A percentile compares a stretch with the other conserved stretches of the same genome.
These are phyloP conservation scores for Ananas comosus DNA, from an alignment of 176 grass and related monocot species.

Conservation along the genomic window DNA sequence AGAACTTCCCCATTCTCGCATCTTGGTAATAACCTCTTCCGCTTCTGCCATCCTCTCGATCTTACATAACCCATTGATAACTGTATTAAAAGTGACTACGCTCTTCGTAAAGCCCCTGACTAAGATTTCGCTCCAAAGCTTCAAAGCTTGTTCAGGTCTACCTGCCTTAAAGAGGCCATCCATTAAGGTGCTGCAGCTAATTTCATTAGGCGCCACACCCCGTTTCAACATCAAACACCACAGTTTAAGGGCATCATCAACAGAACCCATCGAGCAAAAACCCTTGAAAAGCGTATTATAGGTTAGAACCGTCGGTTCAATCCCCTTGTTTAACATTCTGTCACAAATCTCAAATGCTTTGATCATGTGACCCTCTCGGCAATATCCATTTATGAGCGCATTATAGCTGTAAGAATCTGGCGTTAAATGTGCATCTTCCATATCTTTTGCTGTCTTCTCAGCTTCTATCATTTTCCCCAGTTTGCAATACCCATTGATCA, in stretches of 20 bases:
- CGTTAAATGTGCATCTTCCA: conserved; percentile 32
- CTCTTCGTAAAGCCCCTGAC: conserved; percentile 67
- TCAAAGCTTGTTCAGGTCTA: conserved; percentile 45
- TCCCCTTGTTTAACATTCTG: conserved; percentile 50
- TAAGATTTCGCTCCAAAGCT: conserved; percentile 87
- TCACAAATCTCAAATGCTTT: conserved; percentile 63
- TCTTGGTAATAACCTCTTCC: conserved; percentile 46
- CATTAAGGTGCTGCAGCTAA: conserved; percentile 71
- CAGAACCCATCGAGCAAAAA: conserved; percentile 46
- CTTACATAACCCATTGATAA: conserved; percentile 80
- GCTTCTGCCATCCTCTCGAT: conserved; percentile 52
- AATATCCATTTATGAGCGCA: conserved; percentile 78
- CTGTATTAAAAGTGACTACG: conserved; percentile 42
- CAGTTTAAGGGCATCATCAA: conserved; percentile 68
- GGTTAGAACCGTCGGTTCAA: conserved; percentile 40
- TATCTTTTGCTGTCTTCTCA: conserved; percentile 54
- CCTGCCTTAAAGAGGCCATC: conserved; percentile 76
- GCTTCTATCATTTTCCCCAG: conserved; percentile 50
- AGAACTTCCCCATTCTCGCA: conserved; percentile 48
- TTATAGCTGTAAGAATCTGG: conserved; percentile 81
- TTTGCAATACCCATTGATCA: conserved; percentile 93
- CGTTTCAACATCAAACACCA: conserved; percentile 94
- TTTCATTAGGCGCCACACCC: conserved; percentile 61
- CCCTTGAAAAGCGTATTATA: conserved; percentile 86
- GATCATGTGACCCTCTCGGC: conserved; percentile 54